These are phyloP conservation scores for Rhododendron kiyosumense DNA, from an alignment of 148 eudicot genomes.

Conservation along the genomic window DNA sequence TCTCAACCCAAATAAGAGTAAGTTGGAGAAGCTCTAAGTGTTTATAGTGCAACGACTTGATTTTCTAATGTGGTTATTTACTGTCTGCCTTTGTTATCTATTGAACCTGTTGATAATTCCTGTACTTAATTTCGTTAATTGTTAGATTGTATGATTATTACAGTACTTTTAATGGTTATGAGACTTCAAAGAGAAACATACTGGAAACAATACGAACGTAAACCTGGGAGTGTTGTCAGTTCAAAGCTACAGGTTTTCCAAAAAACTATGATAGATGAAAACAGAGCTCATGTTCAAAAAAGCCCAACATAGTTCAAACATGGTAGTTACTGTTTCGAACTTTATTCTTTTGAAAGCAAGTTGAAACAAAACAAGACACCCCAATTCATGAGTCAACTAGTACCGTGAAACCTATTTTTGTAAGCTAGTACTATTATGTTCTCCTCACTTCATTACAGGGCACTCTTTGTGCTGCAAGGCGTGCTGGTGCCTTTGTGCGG, in stretches of 20 bases:
- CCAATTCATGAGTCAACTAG: neutral
- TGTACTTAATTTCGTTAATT: no score
- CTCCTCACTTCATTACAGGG: constrained; percentile 43
- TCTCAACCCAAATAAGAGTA: no score
- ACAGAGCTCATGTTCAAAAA: neutral
- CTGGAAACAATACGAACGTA: neutral
- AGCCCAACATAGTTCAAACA: neutral
- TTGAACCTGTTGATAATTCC: no score
- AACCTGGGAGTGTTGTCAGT: neutral
- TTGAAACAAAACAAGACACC: neutral
- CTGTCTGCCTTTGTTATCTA: no score
- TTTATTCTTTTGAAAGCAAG: neutral
- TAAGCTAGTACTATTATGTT: neutral
- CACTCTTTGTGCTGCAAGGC: constrained; percentile 83
- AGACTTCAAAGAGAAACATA: neutral
- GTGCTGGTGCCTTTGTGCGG: constrained; percentile 86
- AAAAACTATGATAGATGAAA: neutral
- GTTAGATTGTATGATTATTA: no score
- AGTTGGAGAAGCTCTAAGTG: no score
- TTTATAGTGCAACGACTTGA: no score
- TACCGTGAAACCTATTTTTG: neutral
- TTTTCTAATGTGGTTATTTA: no score
- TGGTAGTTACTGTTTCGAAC: neutral
- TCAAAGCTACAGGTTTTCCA: neutral
- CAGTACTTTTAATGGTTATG: neutral